Conservation (phyloP, 1,284 basidiomycete genomes). For the Sporisorium scitamineum region DNA sequence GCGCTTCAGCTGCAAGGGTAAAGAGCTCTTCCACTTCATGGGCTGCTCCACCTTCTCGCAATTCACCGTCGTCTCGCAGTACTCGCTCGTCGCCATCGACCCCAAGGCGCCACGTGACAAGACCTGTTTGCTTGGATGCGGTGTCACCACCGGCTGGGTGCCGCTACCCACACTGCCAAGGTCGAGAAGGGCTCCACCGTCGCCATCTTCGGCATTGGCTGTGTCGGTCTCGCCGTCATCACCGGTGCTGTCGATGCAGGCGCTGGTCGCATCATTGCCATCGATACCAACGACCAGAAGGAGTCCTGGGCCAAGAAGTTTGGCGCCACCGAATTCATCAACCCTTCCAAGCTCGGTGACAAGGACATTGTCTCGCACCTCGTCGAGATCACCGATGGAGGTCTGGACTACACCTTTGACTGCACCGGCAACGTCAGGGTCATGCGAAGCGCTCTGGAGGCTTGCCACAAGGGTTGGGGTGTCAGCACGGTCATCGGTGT, state of each 20-base stretch:
- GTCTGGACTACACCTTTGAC: conserved; percentile 95
- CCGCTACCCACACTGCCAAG: conserved; percentile 76
- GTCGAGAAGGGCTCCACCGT: conserved; percentile 78
- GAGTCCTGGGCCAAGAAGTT: conserved; percentile 85
- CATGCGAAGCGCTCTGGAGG: conserved; percentile 94
- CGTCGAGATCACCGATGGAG: conserved; percentile 93
- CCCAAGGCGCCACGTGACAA: conserved; percentile 88
- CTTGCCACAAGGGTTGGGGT: conserved; percentile 89
- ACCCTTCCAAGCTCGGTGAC: conserved; percentile 79
- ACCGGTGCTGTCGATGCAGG: conserved; percentile 80
- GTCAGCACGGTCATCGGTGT: conserved; percentile 88
- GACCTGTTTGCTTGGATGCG: conserved; percentile 91
- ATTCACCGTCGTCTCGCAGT: conserved; percentile 98
- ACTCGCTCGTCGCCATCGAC: conserved; percentile 92
- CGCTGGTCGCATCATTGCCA: conserved; percentile 87
- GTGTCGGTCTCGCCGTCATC: conserved; percentile 89
- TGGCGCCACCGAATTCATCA: conserved; percentile 96
- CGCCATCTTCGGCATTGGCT: conserved; percentile 94
- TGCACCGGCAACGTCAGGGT: conserved; percentile 94
- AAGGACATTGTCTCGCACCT: conserved; percentile 84
- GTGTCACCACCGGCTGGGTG: conserved; percentile 96
- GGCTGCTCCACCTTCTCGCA: conserved; percentile 98
- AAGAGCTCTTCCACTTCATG: conserved; percentile 95
- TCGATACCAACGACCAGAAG: conserved; percentile 92
- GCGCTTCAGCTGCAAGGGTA: conserved; percentile 90